Evolutionary conservation across 2,329 filamentous ascomycete genomes (phyloP).

Genomic region (Amauroascus niger): DNA sequence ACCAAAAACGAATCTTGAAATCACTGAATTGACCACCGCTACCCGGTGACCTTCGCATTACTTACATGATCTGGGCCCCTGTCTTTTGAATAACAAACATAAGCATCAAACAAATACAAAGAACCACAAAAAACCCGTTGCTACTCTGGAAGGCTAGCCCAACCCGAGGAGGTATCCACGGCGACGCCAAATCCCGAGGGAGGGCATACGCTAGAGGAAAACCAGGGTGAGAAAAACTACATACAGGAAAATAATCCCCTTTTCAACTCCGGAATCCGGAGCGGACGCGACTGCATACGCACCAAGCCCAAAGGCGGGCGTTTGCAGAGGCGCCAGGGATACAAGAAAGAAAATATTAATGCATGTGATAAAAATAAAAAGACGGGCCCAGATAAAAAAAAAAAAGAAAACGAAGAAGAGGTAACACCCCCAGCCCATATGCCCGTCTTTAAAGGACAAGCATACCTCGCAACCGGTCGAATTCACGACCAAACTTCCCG

Average conservation of each 20-base stretch:
- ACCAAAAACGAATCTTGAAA: background rate
- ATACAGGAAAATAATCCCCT: constrained; percentile 8
- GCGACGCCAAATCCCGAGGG: constrained; percentile 1
- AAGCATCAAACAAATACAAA: background rate
- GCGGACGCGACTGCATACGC: background rate
- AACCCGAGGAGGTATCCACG: constrained; percentile 2
- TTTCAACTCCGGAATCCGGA: background rate
- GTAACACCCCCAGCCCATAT: constrained; percentile 7
- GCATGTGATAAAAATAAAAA: background rate
- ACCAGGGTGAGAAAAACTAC: constrained; percentile 8
- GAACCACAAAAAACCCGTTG: background rate
- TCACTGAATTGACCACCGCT: background rate
- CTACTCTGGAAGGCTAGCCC: constrained; percentile 2
- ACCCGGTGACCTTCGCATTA: background rate
- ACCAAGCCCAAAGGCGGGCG: constrained; percentile 8
- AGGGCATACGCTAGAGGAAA: background rate
- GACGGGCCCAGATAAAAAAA: background rate
- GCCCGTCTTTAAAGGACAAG: constrained; percentile 3
- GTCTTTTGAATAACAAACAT: background rate
- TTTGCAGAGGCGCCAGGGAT: background rate
- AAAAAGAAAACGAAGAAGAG: constrained; percentile 8
- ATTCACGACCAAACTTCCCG: constrained; percentile 11
- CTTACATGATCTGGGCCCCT: background rate
- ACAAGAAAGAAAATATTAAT: constrained; percentile 1
- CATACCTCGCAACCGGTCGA: constrained; percentile 3